phyloP scores from a whole-genome alignment of 257 asterid genomes.

The Scutellaria barbata region DNA sequence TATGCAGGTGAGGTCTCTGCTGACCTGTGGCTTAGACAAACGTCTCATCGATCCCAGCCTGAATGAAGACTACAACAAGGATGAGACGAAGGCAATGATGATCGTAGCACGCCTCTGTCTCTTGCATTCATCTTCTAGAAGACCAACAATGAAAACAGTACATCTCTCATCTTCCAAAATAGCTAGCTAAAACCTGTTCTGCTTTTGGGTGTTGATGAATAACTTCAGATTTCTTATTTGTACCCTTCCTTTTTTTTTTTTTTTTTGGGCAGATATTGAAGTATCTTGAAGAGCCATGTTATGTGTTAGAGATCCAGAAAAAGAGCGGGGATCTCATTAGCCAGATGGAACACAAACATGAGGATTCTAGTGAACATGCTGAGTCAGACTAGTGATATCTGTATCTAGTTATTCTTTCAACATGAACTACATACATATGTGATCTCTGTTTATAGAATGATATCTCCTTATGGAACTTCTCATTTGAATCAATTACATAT shows the following conservation, averaged over 20 bases:
- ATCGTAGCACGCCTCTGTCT: constrained; percentile 72
- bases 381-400: constrained; percentile 38
- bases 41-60: constrained; percentile 72
- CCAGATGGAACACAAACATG: constrained; percentile 39
- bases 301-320: constrained; percentile 53
- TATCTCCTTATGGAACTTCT: not conserved
- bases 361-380: constrained; percentile 31
- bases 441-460: not conserved
- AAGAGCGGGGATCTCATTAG: constrained; percentile 49
- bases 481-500: too few relatives aligned
- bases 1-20: constrained; percentile 76
- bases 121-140: constrained; percentile 78
- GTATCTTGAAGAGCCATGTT: constrained; percentile 57
- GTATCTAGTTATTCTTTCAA: constrained; percentile 23
- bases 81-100: constrained; percentile 69
- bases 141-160: constrained; percentile 82
- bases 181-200: not conserved
- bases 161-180: constrained; percentile 25
- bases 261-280: constrained; percentile 55
- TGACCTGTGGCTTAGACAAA: constrained; percentile 58
- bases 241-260: not conserved
- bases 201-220: not conserved
- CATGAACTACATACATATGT: not conserved
- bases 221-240: not conserved
- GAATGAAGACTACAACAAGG: constrained; percentile 53